These are phyloP conservation scores for Boletus vermiculosoides DNA, from an alignment of 768 basidiomycete genomes.

Conservation along the genomic window DNA sequence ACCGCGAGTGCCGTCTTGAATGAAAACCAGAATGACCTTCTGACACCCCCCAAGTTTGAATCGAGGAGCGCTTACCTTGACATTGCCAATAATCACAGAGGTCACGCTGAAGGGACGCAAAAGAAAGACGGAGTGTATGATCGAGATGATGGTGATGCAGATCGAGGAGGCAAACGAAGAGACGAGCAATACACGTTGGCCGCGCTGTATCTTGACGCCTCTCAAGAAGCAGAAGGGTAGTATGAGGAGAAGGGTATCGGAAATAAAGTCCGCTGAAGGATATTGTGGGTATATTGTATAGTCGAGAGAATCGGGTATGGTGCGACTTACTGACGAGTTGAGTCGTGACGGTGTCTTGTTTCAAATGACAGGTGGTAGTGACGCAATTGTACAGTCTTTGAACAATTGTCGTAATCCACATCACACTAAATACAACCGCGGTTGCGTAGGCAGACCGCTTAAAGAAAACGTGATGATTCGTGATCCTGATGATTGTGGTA, in stretches of 20 bases:
- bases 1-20: slow-evolving; percentile 15
- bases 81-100: slow-evolving; percentile 2
- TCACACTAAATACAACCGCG: background rate
- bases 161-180: slow-evolving; percentile 14
- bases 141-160: slow-evolving; percentile 10
- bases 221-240: slow-evolving; percentile 4
- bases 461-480: background rate
- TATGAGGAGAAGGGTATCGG: slow-evolving; percentile 5
- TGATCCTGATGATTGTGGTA: background rate
- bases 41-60: background rate
- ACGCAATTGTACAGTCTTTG: background rate
- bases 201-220: slow-evolving; percentile 1
- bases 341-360: background rate
- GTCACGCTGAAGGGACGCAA: background rate
- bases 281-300: background rate
- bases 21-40: background rate
- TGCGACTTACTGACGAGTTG: slow-evolving; percentile 3
- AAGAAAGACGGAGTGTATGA: slow-evolving; percentile 8
- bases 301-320: background rate
- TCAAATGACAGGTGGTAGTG: background rate
- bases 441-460: background rate
- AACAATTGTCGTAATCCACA: background rate
- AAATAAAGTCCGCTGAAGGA: slow-evolving; percentile 11
- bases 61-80: slow-evolving; percentile 7
- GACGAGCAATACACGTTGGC: slow-evolving; percentile 1